Conservation (phyloP, 805 yeast species). For the Komagataella pseudopastoris region DNA sequence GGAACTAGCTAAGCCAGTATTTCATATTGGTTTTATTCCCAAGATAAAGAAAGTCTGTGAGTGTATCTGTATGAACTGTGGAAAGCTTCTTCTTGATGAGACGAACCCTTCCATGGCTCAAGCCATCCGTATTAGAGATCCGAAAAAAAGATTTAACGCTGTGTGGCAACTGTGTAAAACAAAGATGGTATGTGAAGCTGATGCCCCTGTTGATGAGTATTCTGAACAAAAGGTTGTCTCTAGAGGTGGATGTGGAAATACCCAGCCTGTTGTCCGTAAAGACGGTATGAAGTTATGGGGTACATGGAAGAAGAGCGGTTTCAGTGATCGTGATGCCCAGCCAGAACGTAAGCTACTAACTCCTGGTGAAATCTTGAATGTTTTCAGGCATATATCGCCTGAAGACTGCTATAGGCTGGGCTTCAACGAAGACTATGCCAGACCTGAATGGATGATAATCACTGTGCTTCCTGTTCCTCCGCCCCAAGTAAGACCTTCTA, state of each 20-base stretch:
- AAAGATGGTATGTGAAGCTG: slow-evolving; percentile 93
- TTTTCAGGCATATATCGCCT: slow-evolving; percentile 79
- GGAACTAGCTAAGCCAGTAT: slow-evolving; percentile 95
- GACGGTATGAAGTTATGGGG: slow-evolving; percentile 96
- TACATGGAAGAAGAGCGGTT: slow-evolving; percentile 83
- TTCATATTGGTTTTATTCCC: slow-evolving; percentile 90
- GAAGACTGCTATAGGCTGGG: slow-evolving; percentile 79
- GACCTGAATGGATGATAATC: slow-evolving; percentile 97
- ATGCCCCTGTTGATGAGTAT: slow-evolving; percentile 51
- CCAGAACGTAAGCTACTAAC: slow-evolving; percentile 84
- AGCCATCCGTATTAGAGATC: slow-evolving; percentile 81
- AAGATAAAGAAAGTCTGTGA: slow-evolving; percentile 93
- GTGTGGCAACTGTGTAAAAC: slow-evolving; percentile 90
- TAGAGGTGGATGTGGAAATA: slow-evolving; percentile 97
- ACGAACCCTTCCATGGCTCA: slow-evolving; percentile 70
- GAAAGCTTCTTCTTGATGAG: slow-evolving; percentile 71
- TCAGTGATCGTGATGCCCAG: slow-evolving; percentile 72
- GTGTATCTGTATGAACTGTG: slow-evolving; percentile 98
- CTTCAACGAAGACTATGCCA: slow-evolving; percentile 87
- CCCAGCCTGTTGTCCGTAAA: slow-evolving; percentile 90
- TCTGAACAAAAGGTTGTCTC: slow-evolving; percentile 17
- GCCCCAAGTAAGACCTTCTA: slow-evolving; percentile 97
- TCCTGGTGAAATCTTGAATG: slow-evolving; percentile 82
- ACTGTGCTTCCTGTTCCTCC: slow-evolving; percentile 99
- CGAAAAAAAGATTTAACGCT: slow-evolving; percentile 92